Evolutionary conservation across 1,284 basidiomycete species (phyloP), one percentile per base, ranked within the genome.

Genomic region (Xerocomus minutiporus): DNA sequence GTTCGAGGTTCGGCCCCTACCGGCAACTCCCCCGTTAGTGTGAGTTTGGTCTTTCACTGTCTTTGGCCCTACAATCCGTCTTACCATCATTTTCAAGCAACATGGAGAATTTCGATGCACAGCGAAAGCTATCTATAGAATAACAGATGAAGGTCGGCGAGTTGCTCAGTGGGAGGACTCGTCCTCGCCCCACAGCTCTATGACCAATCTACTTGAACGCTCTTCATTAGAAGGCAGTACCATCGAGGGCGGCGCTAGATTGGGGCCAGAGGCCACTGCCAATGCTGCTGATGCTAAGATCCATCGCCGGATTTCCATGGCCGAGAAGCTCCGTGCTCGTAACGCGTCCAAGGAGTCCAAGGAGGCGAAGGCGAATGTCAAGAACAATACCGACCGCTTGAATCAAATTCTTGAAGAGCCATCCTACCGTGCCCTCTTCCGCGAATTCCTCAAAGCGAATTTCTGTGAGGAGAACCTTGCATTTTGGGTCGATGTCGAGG

Each of bases 381-480:
- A 97, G 80, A 88, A 85, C 68, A 91, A 94, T 69, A 91, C 93
- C 9, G 93, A 95, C 56, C 86, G 94, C 45, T 77, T 99, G 48
- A 84, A 85, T 61, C 92, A 92, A 69, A 96, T 99, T 59, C 80
- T 99, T 25, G 94, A 97, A 60, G 94, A 98, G 61, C 92, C 95
- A 0, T 88, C 89, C 25, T 77, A 97, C 31, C 84, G 96, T 12
- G 82, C 83, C 3, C 75, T 97, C 41, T 99, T 99, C 81, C 85
- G 96, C 54, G 96, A 98, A 59, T 97, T 96, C 75, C 73, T 99
- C 51, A 83, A 93, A 41, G 81, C 84, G 48, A 97, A 97, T 71
- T 97, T 97, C 70, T 98, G 94, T 75, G 96, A 99, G 69, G 96
- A 99, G 78, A 99, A 99, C 68, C 74, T 99, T 61, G 87, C 88